A percentile compares a stretch with the other conserved stretches of the same genome.
Conservation (phyloP, 2,329 filamentous ascomycete genomes). For the Neurospora sp. region DNA sequence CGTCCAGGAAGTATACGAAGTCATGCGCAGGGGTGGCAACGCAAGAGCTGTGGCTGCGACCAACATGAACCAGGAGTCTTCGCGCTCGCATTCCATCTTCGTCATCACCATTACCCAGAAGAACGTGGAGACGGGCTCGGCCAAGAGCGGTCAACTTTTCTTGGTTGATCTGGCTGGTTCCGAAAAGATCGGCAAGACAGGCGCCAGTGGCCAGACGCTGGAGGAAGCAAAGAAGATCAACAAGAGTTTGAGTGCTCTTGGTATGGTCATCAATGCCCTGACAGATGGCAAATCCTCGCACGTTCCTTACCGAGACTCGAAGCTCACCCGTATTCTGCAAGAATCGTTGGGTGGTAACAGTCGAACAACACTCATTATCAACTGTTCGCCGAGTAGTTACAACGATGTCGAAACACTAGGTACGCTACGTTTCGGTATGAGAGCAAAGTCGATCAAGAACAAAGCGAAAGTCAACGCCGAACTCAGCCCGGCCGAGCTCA, state of each 20-base stretch:
- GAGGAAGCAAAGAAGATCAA: conserved; percentile 99
- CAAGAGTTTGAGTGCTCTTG: conserved; percentile 94
- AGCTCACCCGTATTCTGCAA: conserved; percentile 93
- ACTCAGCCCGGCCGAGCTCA: conserved; percentile 90
- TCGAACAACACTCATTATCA: conserved; percentile 95
- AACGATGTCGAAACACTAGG: conserved; percentile 92
- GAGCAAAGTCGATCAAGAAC: conserved; percentile 98
- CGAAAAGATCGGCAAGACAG: conserved; percentile 98
- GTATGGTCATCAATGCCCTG: conserved; percentile 97
- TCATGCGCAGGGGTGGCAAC: conserved; percentile 85
- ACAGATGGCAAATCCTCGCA: conserved; percentile 96
- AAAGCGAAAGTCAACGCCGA: conserved; percentile 99
- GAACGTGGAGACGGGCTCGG: conserved; percentile 90
- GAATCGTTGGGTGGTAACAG: conserved; percentile 97
- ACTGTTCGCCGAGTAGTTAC: conserved; percentile 97
- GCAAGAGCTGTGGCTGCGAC: conserved; percentile 89
- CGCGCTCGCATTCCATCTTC: conserved; percentile 96
- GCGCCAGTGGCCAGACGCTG: conserved; percentile 90
- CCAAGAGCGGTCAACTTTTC: conserved; percentile 94
- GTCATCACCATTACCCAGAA: conserved; percentile 96
- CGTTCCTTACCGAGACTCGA: conserved; percentile 94
- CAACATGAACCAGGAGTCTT: conserved; percentile 99
- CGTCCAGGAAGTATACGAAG: conserved; percentile 91
- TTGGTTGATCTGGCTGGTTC: conserved; percentile 96
- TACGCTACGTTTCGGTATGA: conserved; percentile 86